These are phyloP conservation scores for Solanum pinnatisectum DNA, from an alignment of 257 asterid genomes.

Conservation along the genomic window DNA sequence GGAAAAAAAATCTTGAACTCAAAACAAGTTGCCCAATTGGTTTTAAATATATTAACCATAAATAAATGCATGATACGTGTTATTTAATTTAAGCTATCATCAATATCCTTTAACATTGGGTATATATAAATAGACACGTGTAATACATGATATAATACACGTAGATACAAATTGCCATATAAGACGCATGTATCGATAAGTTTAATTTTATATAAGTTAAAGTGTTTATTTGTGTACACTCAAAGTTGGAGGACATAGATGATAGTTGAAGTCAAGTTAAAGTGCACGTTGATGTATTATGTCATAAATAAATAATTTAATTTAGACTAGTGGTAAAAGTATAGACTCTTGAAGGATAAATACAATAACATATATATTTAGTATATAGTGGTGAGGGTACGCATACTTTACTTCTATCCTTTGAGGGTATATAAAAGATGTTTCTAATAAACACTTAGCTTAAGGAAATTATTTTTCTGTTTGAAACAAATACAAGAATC, in stretches of 20 bases:
- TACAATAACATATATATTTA: not conserved
- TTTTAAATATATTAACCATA: not conserved
- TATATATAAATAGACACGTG: not conserved
- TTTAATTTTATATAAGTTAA: too few relatives aligned
- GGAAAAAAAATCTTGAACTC: not conserved
- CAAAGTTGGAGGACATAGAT: too few relatives aligned
- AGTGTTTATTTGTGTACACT: too few relatives aligned
- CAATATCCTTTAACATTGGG: too few relatives aligned
- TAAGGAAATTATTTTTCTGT: not conserved
- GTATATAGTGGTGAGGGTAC: too few relatives aligned
- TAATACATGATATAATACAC: not conserved
- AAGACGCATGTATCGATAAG: too few relatives aligned
- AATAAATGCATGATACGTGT: not conserved
- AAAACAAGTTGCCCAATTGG: not conserved
- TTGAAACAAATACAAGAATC: not conserved
- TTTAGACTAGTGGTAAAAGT: not conserved
- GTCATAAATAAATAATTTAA: not conserved
- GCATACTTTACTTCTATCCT: not conserved
- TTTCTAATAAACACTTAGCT: not conserved
- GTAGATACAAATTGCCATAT: too few relatives aligned
- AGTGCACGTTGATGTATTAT: too few relatives aligned
- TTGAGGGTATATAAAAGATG: not conserved
- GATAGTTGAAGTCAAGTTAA: too few relatives aligned
- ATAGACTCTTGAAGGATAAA: not conserved
- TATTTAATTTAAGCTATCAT: fast-evolving